A percentile compares a stretch with the other conserved stretches of the same genome.
phyloP scores from a whole-genome alignment of 2,329 filamentous ascomycete species.

The Rosellinia necatrix region DNA sequence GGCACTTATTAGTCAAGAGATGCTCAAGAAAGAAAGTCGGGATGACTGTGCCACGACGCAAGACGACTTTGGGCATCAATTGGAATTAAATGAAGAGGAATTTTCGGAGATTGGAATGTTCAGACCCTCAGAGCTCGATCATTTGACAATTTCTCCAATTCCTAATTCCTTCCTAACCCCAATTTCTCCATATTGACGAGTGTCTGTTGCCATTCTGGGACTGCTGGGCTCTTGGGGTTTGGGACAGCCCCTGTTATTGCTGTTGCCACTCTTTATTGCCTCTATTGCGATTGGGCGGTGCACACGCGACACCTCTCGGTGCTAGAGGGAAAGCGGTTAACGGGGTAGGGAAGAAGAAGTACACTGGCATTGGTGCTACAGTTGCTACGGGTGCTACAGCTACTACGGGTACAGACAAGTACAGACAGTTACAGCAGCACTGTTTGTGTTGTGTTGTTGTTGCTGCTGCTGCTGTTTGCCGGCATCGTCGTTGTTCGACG shows the following conservation, averaged over 20 bases:
- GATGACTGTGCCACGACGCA: constrained; percentile 26
- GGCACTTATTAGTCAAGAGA: constrained; percentile 28
- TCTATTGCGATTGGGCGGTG: no score
- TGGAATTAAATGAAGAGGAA: constrained; percentile 30
- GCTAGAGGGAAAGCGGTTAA: no score
- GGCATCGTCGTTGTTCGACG: constrained; percentile 1
- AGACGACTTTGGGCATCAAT: constrained; percentile 17
- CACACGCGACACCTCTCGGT: no score
- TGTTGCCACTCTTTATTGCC: background rate
- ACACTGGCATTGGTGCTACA: constrained; percentile 11
- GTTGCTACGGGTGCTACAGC: background rate
- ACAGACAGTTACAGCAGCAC: no score
- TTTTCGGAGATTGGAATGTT: constrained; percentile 28
- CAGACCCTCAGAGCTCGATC: constrained; percentile 25
- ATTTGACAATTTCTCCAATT: constrained; percentile 29
- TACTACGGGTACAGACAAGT: background rate
- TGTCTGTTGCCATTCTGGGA: constrained; percentile 32
- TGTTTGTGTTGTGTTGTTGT: background rate
- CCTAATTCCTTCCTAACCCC: constrained; percentile 19
- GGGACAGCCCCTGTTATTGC: constrained; percentile 15
- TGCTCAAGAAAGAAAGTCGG: background rate
- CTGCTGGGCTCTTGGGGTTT: constrained; percentile 18
- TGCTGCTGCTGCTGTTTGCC: background rate
- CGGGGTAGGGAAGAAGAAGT: no score
- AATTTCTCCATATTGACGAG: constrained; percentile 20